Evolutionary conservation across 108 stramenopile genomes (phyloP), one percentile per base, ranked within the genome.

Genomic region (Mediolabrus comicus): DNA sequence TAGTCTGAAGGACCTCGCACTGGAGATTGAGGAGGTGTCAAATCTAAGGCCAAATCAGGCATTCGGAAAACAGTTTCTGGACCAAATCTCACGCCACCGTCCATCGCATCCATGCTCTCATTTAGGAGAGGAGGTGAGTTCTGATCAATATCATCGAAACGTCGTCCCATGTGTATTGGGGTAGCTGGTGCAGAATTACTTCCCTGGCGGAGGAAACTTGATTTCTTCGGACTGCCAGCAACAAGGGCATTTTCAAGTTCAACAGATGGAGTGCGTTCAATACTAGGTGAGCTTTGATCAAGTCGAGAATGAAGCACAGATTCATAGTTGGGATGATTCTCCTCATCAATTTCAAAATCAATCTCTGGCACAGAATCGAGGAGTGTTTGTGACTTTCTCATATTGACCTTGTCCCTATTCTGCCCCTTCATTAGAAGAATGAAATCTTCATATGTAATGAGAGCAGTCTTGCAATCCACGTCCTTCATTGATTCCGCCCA

Each of bases 341-440:
- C 69, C n/a, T 71, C 71, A 0, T 81, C 80, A 22, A 74, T 65
- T 56, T 78, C 77, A 30, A 31, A 11, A 12, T 53, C 32, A 27
- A 70, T 43, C 58, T 79, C 77, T 39, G 61, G 63, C 22, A 72
- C 58, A 8, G 62, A 34, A 38, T 11, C 51, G 32, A 75, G 57
- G 11, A 66, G 49, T 35, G 39, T 14, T 3, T 61, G 53, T 0
- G 73, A 80, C 10, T 32, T 51, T 32, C 74, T 55, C 38, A 68
- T 32, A 27, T 3, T 49, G 16, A 68, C 65, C 59, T 24, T 53
- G 9, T 43, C 68, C 55, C 86, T 80, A 31, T 85, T 86, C 56
- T 94, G 92, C 9, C 94, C 94, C 58, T 92, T 92, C 94, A 95
- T 92, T 39, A 95, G 74, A 32, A 90, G 79, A 13, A 92, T 49